Percentiles rank a stretch among this genome's conserved stretches.
Conservation (phyloP, 192 early-diverging fungal genomes). For the Piromyces sp. region DNA sequence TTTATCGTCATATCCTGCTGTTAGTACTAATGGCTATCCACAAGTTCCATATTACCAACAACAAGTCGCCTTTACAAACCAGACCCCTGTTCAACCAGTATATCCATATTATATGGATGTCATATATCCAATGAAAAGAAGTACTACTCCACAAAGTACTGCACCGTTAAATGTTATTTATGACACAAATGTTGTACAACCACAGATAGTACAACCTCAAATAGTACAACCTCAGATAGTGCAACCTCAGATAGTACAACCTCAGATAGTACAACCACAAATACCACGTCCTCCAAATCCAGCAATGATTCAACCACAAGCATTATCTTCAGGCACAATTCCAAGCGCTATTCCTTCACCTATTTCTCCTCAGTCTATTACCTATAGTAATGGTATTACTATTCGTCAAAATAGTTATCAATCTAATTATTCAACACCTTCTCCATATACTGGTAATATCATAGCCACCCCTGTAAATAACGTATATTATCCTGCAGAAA, state of each 20-base stretch:
- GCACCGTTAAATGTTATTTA: not conserved
- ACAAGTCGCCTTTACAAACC: not conserved
- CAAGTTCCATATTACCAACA: not conserved
- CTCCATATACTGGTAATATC: not conserved
- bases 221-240: too few relatives aligned
- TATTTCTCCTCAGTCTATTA: not conserved
- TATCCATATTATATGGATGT: not conserved
- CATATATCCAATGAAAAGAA: too few relatives aligned
- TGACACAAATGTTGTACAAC: not conserved
- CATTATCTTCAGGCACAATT: not conserved
- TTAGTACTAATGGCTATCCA: not conserved
- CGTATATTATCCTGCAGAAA: not conserved
- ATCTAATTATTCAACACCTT: not conserved
- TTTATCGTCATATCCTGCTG: not conserved
- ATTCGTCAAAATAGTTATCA: not conserved
- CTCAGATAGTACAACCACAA: not conserved
- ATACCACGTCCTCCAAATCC: not conserved
- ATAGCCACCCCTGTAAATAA: not conserved
- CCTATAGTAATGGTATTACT: not conserved
- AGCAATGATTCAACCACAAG: not conserved
- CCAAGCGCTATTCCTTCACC: not conserved
- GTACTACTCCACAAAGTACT: not conserved
- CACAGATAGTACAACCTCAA: not conserved
- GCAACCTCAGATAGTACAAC: too few relatives aligned
- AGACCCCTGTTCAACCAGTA: not conserved